These are phyloP conservation scores for Aspergillus indologenus DNA, from an alignment of 495 filamentous ascomycete species.

Conservation along the genomic window DNA sequence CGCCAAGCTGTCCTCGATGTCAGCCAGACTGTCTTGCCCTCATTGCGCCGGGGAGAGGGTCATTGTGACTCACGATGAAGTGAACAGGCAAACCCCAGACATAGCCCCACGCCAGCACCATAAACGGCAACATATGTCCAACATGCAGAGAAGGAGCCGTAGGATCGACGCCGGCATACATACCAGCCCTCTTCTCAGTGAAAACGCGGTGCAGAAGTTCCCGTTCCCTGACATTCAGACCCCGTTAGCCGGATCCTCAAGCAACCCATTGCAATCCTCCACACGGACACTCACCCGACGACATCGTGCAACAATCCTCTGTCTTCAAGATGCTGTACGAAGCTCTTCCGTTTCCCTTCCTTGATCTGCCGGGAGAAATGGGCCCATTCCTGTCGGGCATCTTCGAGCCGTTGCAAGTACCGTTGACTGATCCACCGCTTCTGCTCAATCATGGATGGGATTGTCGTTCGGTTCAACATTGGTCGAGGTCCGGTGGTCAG, in stretches of 20 bases:
- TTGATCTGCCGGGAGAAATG: conserved; percentile 53
- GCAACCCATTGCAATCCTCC: too few relatives aligned
- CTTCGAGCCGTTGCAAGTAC: conserved; percentile 48
- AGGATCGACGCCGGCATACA: conserved; percentile 89
- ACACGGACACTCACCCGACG: conserved; percentile 78
- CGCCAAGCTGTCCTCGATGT: conserved; percentile 58
- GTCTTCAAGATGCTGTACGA: conserved; percentile 70
- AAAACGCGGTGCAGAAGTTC: conserved; percentile 69
- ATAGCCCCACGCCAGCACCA: conserved; percentile 93
- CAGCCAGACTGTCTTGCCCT: not conserved
- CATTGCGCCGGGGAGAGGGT: not conserved
- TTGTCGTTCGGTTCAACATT: conserved; percentile 2
- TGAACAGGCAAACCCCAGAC: conserved; percentile 73
- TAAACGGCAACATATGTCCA: conserved; percentile 88
- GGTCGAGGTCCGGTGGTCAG: conserved; percentile 19
- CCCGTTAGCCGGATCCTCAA: too few relatives aligned
- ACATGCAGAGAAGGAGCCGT: conserved; percentile 89
- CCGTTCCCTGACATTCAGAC: conserved; percentile 48
- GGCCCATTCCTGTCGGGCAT: conserved; percentile 58
- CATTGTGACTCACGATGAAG: conserved; percentile 53
- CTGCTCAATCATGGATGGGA: conserved; percentile 20
- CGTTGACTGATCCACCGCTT: conserved; percentile 48
- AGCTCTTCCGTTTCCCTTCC: conserved; percentile 57
- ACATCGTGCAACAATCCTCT: conserved; percentile 76
- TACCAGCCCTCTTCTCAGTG: conserved; percentile 64